Percentiles rank a stretch among this genome's conserved stretches.
These are phyloP conservation scores for Monosporascus cannonballus DNA, from an alignment of 2,329 filamentous ascomycete species.

Conservation along the genomic window DNA sequence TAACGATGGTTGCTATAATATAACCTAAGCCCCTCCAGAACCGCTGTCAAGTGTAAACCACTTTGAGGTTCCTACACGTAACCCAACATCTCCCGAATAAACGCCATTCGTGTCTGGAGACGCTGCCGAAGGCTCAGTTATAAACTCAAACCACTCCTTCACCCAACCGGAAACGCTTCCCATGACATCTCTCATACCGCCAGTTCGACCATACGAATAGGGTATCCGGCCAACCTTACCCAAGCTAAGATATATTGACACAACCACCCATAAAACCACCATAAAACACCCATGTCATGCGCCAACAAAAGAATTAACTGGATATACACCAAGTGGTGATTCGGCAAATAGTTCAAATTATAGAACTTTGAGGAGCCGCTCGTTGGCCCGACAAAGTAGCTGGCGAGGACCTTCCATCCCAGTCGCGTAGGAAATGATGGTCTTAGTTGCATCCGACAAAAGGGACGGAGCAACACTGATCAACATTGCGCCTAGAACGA, in stretches of 20 bases:
- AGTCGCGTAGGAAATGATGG: background rate
- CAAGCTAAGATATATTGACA: background rate
- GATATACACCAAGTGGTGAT: background rate
- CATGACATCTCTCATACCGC: no score
- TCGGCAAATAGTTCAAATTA: background rate
- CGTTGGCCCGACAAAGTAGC: background rate
- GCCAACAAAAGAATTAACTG: background rate
- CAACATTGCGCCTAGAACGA: background rate
- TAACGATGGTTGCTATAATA: no score
- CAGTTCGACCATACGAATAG: no score
- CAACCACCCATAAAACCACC: background rate
- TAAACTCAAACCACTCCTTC: no score
- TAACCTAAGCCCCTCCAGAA: no score
- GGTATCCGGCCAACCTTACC: background rate
- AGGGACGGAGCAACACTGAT: conserved; percentile 1
- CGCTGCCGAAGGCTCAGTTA: no score
- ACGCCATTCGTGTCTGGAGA: no score
- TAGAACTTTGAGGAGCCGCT: background rate
- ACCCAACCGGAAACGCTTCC: no score
- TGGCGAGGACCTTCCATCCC: background rate
- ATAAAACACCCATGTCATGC: background rate
- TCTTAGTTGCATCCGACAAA: background rate
- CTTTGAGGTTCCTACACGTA: no score
- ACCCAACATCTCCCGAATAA: no score
- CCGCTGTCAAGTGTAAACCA: no score